These are phyloP conservation scores for Mortierella polycephala DNA, from an alignment of 371 early-diverging fungal genomes.

Conservation along the genomic window DNA sequence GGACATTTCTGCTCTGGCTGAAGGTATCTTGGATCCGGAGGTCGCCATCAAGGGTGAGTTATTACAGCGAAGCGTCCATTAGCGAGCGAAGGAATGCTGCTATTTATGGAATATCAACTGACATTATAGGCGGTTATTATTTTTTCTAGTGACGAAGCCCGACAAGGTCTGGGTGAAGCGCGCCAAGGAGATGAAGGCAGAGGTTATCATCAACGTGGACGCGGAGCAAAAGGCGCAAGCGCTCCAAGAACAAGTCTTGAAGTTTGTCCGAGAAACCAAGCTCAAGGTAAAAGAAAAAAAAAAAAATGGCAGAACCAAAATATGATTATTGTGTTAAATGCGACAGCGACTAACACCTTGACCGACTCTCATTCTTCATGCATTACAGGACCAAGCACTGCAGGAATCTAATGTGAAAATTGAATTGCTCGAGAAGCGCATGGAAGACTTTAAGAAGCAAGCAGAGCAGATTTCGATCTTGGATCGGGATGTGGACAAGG, in stretches of 20 bases:
- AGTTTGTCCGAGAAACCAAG: conserved; percentile 78
- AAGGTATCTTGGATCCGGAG: conserved; percentile 44
- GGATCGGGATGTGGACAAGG: conserved; percentile 68
- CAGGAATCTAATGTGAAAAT: conserved; percentile 83
- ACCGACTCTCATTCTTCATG: background rate
- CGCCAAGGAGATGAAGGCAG: conserved; percentile 81
- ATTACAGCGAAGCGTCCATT: background rate
- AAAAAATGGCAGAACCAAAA: background rate
- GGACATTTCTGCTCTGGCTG: conserved; percentile 58
- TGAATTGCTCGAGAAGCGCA: conserved; percentile 81
- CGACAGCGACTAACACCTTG: too few species aligned
- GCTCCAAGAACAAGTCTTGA: conserved; percentile 79
- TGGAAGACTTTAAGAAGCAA: conserved; percentile 74
- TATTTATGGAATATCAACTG: background rate
- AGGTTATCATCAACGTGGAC: conserved; percentile 80
- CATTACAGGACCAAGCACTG: conserved; percentile 71
- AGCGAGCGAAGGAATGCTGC: background rate
- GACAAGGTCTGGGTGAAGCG: conserved; percentile 86
- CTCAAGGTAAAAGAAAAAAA: conserved; percentile 61
- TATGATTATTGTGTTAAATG: background rate
- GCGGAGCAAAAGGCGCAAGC: conserved; percentile 80
- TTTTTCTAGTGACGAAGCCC: conserved; percentile 57
- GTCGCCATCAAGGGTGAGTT: conserved; percentile 58
- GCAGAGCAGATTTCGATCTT: conserved; percentile 70
- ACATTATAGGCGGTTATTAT: background rate